Conservation (phyloP, 768 basidiomycete genomes). For the Panaeolus cyanescens region DNA sequence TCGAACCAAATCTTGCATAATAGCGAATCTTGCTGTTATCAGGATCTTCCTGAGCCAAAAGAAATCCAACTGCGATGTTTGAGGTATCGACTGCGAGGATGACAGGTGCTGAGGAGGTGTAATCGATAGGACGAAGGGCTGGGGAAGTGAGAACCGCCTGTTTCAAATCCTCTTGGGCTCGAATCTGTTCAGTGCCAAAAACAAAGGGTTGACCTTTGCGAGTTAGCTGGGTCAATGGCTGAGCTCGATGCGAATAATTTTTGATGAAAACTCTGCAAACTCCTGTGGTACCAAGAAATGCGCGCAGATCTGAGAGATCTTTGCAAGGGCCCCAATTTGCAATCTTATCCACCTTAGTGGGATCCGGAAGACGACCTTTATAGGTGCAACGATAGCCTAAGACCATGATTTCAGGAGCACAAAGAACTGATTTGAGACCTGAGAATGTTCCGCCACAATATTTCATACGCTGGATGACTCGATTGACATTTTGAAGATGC, state of each 20-base stretch:
- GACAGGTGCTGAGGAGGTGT: background rate
- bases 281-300: slow-evolving; percentile 31
- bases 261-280: slow-evolving; percentile 22
- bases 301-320: slow-evolving; percentile 23
- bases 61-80: no score
- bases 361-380: no score
- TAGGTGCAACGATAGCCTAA: no score
- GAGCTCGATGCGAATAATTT: slow-evolving; percentile 18
- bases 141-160: no score
- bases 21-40: slow-evolving; percentile 31
- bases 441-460: slow-evolving; percentile 36
- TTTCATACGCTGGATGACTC: no score
- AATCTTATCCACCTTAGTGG: no score
- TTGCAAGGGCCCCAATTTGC: no score
- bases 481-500: no score
- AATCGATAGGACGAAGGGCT: no score
- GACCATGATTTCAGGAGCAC: no score
- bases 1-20: slow-evolving; percentile 24
- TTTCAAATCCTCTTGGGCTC: no score
- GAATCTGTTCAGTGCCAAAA: slow-evolving; percentile 27
- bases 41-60: no score
- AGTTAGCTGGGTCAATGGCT: slow-evolving; percentile 16
- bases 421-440: slow-evolving; percentile 33
- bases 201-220: slow-evolving; percentile 22
- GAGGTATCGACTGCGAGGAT: slow-evolving; percentile 18